These are phyloP conservation scores for Alternaria longipes DNA, from an alignment of 2,329 filamentous ascomycete species.

Conservation along the genomic window DNA sequence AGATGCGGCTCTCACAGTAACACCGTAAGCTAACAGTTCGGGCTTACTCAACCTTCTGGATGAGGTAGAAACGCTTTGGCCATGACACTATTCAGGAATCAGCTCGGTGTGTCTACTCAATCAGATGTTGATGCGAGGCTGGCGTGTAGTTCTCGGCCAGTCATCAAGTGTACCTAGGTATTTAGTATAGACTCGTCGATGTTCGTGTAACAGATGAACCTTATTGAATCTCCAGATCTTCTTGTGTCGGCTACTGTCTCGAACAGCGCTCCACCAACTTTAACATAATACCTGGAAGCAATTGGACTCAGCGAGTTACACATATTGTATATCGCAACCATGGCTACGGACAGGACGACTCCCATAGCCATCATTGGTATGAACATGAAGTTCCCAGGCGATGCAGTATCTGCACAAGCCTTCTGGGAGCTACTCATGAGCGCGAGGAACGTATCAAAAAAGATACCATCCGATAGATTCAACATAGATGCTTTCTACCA, in stretches of 20 bases:
- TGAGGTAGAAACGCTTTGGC: background rate
- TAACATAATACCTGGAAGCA: background rate
- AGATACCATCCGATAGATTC: slow-evolving; percentile 21
- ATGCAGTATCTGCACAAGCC: slow-evolving; percentile 15
- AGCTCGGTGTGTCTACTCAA: background rate
- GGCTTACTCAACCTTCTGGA: background rate
- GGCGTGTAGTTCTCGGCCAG: background rate
- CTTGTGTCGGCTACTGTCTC: background rate
- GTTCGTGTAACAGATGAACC: background rate
- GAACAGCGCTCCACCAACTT: background rate
- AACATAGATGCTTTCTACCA: slow-evolving; percentile 23
- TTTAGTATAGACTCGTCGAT: background rate
- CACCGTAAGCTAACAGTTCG: background rate
- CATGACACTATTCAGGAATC: background rate
- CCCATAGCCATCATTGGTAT: slow-evolving; percentile 22
- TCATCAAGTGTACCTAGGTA: background rate
- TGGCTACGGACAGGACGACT: slow-evolving; percentile 5
- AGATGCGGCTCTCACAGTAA: background rate
- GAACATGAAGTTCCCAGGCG: slow-evolving; percentile 20
- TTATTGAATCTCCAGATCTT: background rate
- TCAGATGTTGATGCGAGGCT: background rate
- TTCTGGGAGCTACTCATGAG: slow-evolving; percentile 29
- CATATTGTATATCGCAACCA: background rate
- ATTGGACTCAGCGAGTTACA: background rate
- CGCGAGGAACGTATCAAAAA: slow-evolving; percentile 12